Evolutionary conservation across 441 rosid genomes (phyloP), one percentile per base, ranked within the genome.

Genomic region (Dalechampia spathulata): DNA sequence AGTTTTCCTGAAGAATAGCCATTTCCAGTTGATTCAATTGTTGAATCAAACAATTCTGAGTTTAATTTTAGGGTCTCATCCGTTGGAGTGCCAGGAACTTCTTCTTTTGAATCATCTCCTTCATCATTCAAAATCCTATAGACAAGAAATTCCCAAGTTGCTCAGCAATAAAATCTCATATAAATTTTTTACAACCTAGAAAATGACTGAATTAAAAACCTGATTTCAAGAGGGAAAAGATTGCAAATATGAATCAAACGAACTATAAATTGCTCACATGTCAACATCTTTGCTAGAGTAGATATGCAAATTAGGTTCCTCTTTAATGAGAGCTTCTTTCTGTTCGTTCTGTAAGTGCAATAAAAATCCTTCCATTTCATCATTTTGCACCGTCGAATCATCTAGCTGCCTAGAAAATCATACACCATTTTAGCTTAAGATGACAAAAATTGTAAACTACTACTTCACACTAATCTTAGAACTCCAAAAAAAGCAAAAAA

Each of bases 281-380:
- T 86, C 96, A 21, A 94, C 81, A 62, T 90, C 99, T 78, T 84
- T 87, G 62, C 77, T 81, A 22, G 98, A 79, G 75, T 90, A 90
- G 44, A 84, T 56, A 60, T 90, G 90, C 70, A 90, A 58, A 67
- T 76, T 75, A 9, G 88, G 65, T 55, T 80, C 92, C 74, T 81
- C 86, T 67, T 72, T 79, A 68, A 78, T 45, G 15, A 75, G 27
- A 1, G 85, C 75, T 53, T 86, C 86, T 80, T 68, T 83, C 79
- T 76, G 93, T 66, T 87, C 86, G 63, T 83, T 83, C 67, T 94
- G 99, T 22, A 90, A 71, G 77, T 94, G 86, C 61, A 83, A 52
- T 41, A 86, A 56, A 73, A 94, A 90, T 49, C 95, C 99, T 41
- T 87, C 93, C 90, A 94, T 84, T 49, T 94, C 96, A 44, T 61